Percentiles rank a stretch among this genome's conserved stretches.
phyloP scores from a whole-genome alignment of 2,329 filamentous ascomycete genomes.

The Epichloe festucae region DNA sequence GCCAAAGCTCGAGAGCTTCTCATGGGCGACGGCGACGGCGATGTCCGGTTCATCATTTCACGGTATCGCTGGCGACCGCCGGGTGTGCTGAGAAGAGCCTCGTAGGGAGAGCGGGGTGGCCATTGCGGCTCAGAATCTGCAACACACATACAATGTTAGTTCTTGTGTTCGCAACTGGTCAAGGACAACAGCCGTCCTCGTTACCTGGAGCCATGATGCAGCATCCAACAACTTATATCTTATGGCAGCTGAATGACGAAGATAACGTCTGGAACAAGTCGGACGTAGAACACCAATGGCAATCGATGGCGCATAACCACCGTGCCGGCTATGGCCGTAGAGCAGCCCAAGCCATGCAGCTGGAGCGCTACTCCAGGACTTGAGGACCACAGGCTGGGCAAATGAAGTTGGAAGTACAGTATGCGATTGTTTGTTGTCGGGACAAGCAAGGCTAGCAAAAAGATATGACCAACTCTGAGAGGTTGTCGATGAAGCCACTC shows the following conservation, averaged over 20 bases:
- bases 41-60: conserved; percentile 50
- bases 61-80: conserved; percentile 65
- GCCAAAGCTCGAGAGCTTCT: conserved; percentile 11
- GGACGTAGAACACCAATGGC: neutral
- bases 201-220: conserved; percentile 9
- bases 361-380: conserved; percentile 1
- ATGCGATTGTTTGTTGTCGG: neutral
- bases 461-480: neutral
- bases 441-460: too few species aligned
- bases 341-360: conserved; percentile 4
- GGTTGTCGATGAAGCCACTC: too few species aligned
- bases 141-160: conserved; percentile 1
- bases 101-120: conserved; percentile 54
- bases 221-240: neutral
- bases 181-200: neutral
- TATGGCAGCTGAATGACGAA: neutral
- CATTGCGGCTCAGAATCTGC: conserved; percentile 40
- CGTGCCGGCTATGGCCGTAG: conserved; percentile 4
- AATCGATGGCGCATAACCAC: conserved; percentile 8
- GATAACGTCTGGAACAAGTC: neutral
- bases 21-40: conserved; percentile 54
- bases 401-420: neutral
- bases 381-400: neutral
- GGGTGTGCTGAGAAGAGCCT: conserved; percentile 55
- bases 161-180: neutral